Conservation (phyloP, 1,284 basidiomycete genomes). For the Cystobasidium slooffiae region DNA sequence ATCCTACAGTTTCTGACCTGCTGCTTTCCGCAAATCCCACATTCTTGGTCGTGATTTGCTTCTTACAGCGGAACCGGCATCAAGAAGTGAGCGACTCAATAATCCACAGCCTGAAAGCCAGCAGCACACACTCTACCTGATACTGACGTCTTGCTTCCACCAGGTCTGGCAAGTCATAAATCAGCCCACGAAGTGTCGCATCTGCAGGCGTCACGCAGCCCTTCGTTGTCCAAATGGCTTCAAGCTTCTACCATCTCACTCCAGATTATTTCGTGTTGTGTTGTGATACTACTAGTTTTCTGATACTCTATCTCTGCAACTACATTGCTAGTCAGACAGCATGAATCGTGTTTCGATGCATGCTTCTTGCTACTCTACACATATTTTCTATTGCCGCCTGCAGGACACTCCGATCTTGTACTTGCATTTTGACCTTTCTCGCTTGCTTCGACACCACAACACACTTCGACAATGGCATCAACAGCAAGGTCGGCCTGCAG, state of each 20-base stretch:
- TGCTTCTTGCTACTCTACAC: too few species aligned
- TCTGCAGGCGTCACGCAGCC: too few species aligned
- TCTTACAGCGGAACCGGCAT: slow-evolving; percentile 18
- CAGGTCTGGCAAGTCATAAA: slow-evolving; percentile 29
- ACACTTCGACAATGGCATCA: slow-evolving; percentile 17
- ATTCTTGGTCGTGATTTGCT: neutral
- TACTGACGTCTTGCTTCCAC: neutral
- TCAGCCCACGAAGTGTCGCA: neutral
- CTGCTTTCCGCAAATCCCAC: neutral
- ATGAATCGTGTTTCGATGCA: too few species aligned
- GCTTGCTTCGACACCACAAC: neutral
- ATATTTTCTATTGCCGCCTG: too few species aligned
- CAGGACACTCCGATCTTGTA: neutral
- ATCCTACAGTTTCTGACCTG: neutral
- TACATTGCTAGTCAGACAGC: too few species aligned
- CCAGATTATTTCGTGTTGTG: too few species aligned
- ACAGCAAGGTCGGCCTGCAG: slow-evolving; percentile 14
- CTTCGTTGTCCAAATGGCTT: too few species aligned
- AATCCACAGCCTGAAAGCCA: neutral
- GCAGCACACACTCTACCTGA: neutral
- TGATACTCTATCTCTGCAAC: too few species aligned
- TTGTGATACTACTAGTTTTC: too few species aligned
- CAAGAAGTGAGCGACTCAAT: slow-evolving; percentile 18
- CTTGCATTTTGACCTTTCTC: neutral
- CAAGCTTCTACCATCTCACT: too few species aligned